Base-by-base conservation (phyloP, 257 asterid genomes). In the Solanum clarkiae region DNA sequence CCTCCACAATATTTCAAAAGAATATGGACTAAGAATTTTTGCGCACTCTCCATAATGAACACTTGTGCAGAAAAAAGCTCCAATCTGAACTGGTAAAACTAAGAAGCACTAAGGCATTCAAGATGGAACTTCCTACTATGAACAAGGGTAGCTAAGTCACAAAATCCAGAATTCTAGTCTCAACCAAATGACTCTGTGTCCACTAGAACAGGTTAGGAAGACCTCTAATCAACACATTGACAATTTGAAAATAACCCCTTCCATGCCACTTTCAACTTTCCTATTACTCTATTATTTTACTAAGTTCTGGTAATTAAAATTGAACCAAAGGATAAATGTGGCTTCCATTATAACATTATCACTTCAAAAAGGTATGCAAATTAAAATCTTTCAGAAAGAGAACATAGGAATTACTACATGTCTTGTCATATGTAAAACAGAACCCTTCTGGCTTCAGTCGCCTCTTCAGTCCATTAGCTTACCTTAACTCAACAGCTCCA, bases 401-500 rank as follows among this genome's bases (percentile, higher is more conserved):
- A 15, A 79, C 10, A 11, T 26, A 26, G 16, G 51, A 7, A 47
- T 22, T 74, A 15, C 59, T 22, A 74, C 59, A 51, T 15, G 7
- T 51, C 51, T 77, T 77, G 82, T 51, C 26, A 53, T 24, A 15
- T 4, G 8, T 77, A 24, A 51, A 77, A 51, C 3, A 53, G 20
- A 51, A 77, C 44, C 18, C 29, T 79, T 53, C 26, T 51, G 65
- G 65, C 82, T 26, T 53, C 47, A 26, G 7, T 32, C 47, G 29
- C 65, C 62, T 26, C 26, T 79, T 7, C 24, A 44, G 24, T 84
- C 77, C 77, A 68, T 87, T 69, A 82, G 83, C 70, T 54, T 92
- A 93, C 99, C 99, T 93, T 80, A 97, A 87, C 85, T 92, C 95
- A 68, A 70, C 72, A 15, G 97, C 93, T 86, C 99, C 97, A 89